phyloP scores from a whole-genome alignment of 768 basidiomycete genomes.

The Chalciporus chontae region DNA sequence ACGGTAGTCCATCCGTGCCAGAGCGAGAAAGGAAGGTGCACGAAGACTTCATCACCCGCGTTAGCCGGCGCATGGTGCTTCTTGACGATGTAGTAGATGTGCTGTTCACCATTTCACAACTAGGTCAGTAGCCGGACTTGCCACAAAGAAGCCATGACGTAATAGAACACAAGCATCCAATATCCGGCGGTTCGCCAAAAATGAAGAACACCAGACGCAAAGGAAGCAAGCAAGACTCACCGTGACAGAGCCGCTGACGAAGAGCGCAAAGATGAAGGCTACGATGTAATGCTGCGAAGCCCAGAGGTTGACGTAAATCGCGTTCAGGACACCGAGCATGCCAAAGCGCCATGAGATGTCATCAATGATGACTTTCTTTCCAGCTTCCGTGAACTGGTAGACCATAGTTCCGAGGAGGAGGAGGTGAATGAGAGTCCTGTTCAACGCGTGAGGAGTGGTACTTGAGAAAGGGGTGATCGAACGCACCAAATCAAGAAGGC shows the following conservation, averaged over 20 bases:
- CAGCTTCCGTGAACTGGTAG: slow-evolving; percentile 80
- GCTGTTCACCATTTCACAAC: slow-evolving; percentile 36
- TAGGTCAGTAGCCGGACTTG: slow-evolving; percentile 14
- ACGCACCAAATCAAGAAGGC: slow-evolving; percentile 85
- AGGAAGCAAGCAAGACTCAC: slow-evolving; percentile 23
- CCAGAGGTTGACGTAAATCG: slow-evolving; percentile 89
- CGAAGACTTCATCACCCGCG: slow-evolving; percentile 76
- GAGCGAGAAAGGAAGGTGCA: slow-evolving; percentile 94
- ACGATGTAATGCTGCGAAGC: slow-evolving; percentile 65
- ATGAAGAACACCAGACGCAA: slow-evolving; percentile 14
- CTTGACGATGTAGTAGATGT: slow-evolving; percentile 95
- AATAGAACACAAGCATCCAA: slow-evolving; percentile 1
- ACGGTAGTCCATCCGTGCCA: slow-evolving; percentile 94
- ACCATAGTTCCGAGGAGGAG: slow-evolving; percentile 88
- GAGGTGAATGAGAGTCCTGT: slow-evolving; percentile 82
- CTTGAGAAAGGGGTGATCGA: neutral
- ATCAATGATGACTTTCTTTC: slow-evolving; percentile 79
- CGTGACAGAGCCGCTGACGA: slow-evolving; percentile 74
- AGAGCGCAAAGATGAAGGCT: slow-evolving; percentile 86
- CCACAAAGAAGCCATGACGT: slow-evolving; percentile 1
- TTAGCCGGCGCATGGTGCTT: slow-evolving; percentile 69
- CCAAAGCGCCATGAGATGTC: slow-evolving; percentile 91
- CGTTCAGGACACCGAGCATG: slow-evolving; percentile 80
- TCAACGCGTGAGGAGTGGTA: slow-evolving; percentile 14
- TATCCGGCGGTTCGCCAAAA: slow-evolving; percentile 3